Percentiles rank a stretch among this genome's conserved stretches.
Conservation (phyloP, 305 asterid species). For the Fraxinus sp. region DNA sequence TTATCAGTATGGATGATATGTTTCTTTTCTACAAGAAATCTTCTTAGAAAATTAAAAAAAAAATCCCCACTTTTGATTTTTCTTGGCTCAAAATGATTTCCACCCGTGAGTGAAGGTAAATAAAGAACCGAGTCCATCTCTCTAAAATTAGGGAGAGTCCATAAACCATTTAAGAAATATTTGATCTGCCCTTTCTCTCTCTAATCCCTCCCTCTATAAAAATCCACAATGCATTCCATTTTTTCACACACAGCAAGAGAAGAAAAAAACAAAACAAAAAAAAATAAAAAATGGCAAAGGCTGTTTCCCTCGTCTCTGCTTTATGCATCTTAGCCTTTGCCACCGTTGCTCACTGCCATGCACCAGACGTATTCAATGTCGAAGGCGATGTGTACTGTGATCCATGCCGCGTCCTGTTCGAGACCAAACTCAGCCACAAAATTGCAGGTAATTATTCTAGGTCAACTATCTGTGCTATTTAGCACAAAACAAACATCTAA, state of each 20-base stretch:
- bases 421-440: constrained; percentile 35
- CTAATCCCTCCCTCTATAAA: constrained; percentile 18
- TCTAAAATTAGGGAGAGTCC: neutral
- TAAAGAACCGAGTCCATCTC: neutral
- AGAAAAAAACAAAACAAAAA: neutral
- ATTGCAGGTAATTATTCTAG: constrained; percentile 26
- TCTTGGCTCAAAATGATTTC: neutral
- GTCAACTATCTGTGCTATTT: neutral
- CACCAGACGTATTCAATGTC: constrained; percentile 25
- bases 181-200: constrained; percentile 19
- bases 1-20: neutral
- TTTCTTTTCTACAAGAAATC: neutral
- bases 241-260: constrained; percentile 13
- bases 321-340: constrained; percentile 47
- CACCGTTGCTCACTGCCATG: constrained; percentile 23
- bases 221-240: neutral
- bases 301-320: constrained; percentile 26
- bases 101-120: neutral
- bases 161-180: constrained; percentile 9
- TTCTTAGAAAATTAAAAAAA: neutral
- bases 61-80: neutral
- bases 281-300: constrained; percentile 40
- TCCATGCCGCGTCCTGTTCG: constrained; percentile 49
- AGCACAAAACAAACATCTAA: neutral
- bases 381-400: constrained; percentile 62